A percentile compares a stretch with the other conserved stretches of the same genome.
Conservation (phyloP, 2,329 filamentous ascomycete species). For the Pseudogymnoascus sp. region DNA sequence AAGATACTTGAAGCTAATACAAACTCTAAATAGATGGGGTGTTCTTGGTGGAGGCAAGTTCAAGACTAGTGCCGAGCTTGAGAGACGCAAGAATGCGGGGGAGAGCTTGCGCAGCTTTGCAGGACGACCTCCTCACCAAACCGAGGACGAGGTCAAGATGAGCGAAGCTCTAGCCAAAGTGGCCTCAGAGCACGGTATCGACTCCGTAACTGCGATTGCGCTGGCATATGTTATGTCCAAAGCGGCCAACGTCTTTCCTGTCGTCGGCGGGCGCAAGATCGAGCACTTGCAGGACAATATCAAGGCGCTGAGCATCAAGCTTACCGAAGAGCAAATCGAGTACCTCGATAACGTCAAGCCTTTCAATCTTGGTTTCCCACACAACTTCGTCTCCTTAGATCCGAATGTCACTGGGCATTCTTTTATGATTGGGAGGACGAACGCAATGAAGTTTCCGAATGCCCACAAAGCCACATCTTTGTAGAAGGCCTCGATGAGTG, state of each 20-base stretch:
- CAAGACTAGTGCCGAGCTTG: conserved; percentile 27
- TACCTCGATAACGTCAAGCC: conserved; percentile 54
- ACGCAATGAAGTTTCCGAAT: neutral
- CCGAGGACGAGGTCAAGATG: conserved; percentile 42
- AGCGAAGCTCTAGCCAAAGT: conserved; percentile 40
- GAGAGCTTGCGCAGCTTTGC: conserved; percentile 23
- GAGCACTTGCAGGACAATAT: conserved; percentile 65
- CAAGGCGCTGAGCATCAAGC: conserved; percentile 52
- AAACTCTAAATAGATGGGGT: conserved; percentile 35
- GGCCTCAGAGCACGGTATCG: conserved; percentile 44
- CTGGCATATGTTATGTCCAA: conserved; percentile 69
- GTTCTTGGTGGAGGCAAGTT: conserved; percentile 43
- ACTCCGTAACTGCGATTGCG: conserved; percentile 54
- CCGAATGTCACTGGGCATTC: neutral
- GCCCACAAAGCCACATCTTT: neutral
- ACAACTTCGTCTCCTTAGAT: neutral
- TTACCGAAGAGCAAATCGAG: conserved; percentile 54
- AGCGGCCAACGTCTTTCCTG: conserved; percentile 63
- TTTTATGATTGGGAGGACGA: neutral
- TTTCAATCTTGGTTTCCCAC: conserved; percentile 61
- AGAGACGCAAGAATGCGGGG: conserved; percentile 28
- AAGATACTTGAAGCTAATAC: neutral
- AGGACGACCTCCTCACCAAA: conserved; percentile 28
- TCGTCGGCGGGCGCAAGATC: conserved; percentile 61
- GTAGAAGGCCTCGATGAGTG: neutral